phyloP scores from a whole-genome alignment of 768 basidiomycete species.

The Kwoniella shandongensis region DNA sequence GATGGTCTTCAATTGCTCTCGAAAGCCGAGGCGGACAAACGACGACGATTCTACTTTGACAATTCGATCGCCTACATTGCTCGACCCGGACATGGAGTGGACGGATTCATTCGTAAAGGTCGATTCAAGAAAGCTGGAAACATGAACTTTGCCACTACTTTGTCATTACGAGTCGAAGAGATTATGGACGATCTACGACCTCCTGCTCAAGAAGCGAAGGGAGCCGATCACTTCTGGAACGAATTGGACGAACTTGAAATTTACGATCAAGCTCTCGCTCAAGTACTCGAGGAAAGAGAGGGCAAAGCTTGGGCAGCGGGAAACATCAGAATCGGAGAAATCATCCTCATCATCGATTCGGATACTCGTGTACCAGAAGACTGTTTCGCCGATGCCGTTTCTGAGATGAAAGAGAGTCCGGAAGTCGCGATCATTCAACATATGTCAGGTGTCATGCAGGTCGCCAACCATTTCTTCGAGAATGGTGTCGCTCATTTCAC shows the following conservation, averaged over 20 bases:
- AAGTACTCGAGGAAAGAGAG: constrained; percentile 69
- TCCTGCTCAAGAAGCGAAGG: constrained; percentile 54
- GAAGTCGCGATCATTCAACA: constrained; percentile 89
- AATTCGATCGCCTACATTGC: constrained; percentile 80
- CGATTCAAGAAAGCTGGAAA: constrained; percentile 80
- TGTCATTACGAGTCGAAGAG: constrained; percentile 65
- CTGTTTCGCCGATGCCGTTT: constrained; percentile 82
- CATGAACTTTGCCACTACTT: constrained; percentile 78
- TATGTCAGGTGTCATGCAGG: constrained; percentile 88
- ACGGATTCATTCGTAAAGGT: constrained; percentile 76
- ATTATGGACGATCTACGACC: constrained; percentile 58
- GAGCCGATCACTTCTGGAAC: constrained; percentile 61
- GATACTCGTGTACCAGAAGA: constrained; percentile 80
- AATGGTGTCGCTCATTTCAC: constrained; percentile 88
- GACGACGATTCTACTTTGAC: constrained; percentile 69
- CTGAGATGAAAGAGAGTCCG: constrained; percentile 74
- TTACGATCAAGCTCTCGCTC: constrained; percentile 68
- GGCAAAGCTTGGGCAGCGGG: constrained; percentile 71
- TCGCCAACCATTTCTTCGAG: constrained; percentile 84
- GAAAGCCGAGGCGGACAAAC: constrained; percentile 64
- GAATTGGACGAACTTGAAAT: constrained; percentile 68
- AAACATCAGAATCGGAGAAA: constrained; percentile 60
- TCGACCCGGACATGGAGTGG: constrained; percentile 68
- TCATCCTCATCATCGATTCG: constrained; percentile 79
- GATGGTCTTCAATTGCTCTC: constrained; percentile 73